A percentile compares a stretch with the other conserved stretches of the same genome.
phyloP scores from a whole-genome alignment of 176 grass and related monocot genomes.

The Thinopyrum elongatum region DNA sequence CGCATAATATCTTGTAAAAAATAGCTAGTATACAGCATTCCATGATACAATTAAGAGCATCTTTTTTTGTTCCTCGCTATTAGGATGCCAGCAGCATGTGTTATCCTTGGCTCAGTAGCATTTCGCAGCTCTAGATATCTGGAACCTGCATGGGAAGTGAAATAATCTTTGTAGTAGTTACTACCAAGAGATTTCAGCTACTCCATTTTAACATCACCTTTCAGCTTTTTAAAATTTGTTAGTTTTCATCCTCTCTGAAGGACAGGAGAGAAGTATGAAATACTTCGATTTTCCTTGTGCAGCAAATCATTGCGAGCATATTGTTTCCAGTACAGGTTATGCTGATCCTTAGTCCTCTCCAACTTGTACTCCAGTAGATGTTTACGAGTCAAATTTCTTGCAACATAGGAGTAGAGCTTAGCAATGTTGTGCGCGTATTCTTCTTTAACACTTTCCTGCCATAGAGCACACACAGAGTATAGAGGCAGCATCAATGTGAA shows the following conservation, averaged over 20 bases:
- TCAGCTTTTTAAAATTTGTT: neutral
- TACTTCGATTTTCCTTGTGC: neutral
- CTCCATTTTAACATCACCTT: neutral
- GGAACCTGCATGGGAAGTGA: neutral
- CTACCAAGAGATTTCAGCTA: too few species aligned
- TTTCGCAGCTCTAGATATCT: neutral
- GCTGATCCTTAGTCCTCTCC: neutral
- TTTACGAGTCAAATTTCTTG: neutral
- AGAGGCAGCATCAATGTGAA: neutral
- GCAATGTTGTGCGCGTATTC: too few species aligned
- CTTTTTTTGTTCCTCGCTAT: neutral
- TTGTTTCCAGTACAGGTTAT: neutral
- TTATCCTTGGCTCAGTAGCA: neutral
- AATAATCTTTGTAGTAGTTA: neutral
- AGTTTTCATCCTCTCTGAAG: neutral
- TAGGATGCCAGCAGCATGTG: neutral
- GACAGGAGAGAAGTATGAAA: neutral
- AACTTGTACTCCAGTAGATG: neutral
- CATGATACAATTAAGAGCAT: neutral
- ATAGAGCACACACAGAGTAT: neutral
- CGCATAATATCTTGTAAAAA: neutral
- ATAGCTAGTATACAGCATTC: neutral
- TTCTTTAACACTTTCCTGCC: neutral
- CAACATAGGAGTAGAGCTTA: neutral
- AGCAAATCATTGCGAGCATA: neutral